Percentiles rank a stretch among this genome's conserved stretches.
phyloP scores from a whole-genome alignment of 2,329 filamentous ascomycete genomes.

The Clonostachys rhizophaga region DNA sequence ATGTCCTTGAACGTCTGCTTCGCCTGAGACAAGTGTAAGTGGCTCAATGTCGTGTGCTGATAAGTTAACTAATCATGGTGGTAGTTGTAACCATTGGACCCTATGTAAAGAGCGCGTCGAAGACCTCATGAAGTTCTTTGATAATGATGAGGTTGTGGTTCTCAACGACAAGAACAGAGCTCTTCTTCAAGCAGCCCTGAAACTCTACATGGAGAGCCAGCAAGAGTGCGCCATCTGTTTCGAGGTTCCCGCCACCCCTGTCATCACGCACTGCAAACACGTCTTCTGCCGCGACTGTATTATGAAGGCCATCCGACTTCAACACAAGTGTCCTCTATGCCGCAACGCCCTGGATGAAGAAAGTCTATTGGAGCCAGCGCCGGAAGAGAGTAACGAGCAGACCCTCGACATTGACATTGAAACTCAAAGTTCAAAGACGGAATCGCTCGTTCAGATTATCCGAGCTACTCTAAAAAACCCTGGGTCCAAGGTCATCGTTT shows the following conservation, averaged over 20 bases:
- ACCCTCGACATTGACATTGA: slow-evolving; percentile 52
- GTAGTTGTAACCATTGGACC: slow-evolving; percentile 78
- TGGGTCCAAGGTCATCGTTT: slow-evolving; percentile 66
- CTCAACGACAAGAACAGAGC: slow-evolving; percentile 68
- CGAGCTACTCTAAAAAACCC: slow-evolving; percentile 61
- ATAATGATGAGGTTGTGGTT: slow-evolving; percentile 61
- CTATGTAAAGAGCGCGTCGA: slow-evolving; percentile 72
- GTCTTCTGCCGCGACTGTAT: slow-evolving; percentile 75
- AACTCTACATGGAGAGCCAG: slow-evolving; percentile 72
- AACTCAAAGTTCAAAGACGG: slow-evolving; percentile 75
- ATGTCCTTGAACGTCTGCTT: slow-evolving; percentile 75
- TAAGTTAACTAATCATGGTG: slow-evolving; percentile 5
- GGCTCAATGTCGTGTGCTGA: not conserved
- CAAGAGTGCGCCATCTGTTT: slow-evolving; percentile 84
- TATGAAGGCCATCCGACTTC: slow-evolving; percentile 64
- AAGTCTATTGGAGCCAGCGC: slow-evolving; percentile 59
- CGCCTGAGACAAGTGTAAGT: slow-evolving; percentile 69
- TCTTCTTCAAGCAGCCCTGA: slow-evolving; percentile 70
- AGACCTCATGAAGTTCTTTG: slow-evolving; percentile 65
- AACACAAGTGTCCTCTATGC: slow-evolving; percentile 83
- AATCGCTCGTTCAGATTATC: slow-evolving; percentile 72
- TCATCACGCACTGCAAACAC: slow-evolving; percentile 84
- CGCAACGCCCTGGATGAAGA: slow-evolving; percentile 60
- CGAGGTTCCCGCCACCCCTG: slow-evolving; percentile 64
- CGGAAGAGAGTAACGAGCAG: slow-evolving; percentile 38